phyloP scores from a whole-genome alignment of 306 rosid species.

The Malus sylvestris region DNA sequence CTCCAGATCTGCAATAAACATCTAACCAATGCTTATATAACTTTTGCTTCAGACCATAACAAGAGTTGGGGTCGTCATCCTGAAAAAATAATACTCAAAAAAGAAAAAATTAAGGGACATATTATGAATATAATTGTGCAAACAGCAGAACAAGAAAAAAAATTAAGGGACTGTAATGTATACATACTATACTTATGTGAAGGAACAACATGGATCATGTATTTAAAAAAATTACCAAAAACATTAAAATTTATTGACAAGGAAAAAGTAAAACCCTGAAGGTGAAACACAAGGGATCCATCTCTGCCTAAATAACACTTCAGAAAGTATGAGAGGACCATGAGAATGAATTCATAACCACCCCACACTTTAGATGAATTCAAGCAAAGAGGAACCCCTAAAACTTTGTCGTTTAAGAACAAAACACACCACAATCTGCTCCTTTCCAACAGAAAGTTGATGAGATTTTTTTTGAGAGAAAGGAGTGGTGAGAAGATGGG shows the following conservation, averaged over 20 bases:
- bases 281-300: neutral
- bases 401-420: neutral
- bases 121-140: neutral
- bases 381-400: neutral
- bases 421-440: too few species aligned
- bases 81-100: constrained; percentile 16
- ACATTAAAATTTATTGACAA: neutral
- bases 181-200: neutral
- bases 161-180: neutral
- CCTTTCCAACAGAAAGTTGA: neutral
- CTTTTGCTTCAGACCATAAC: constrained; percentile 42
- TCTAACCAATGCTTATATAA: constrained; percentile 79
- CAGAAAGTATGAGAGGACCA: neutral
- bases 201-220: neutral
- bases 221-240: neutral
- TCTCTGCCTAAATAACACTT: neutral
- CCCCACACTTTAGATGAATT: neutral
- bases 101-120: neutral
- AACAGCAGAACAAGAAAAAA: neutral
- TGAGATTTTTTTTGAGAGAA: neutral
- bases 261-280: neutral
- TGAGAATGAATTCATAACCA: neutral
- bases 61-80: constrained; percentile 41
- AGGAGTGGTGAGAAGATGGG: neutral
- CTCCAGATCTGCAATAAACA: constrained; percentile 57